These are phyloP conservation scores for Torrubiellomyces zombiae DNA, from an alignment of 2,329 filamentous ascomycete genomes.

Conservation along the genomic window DNA sequence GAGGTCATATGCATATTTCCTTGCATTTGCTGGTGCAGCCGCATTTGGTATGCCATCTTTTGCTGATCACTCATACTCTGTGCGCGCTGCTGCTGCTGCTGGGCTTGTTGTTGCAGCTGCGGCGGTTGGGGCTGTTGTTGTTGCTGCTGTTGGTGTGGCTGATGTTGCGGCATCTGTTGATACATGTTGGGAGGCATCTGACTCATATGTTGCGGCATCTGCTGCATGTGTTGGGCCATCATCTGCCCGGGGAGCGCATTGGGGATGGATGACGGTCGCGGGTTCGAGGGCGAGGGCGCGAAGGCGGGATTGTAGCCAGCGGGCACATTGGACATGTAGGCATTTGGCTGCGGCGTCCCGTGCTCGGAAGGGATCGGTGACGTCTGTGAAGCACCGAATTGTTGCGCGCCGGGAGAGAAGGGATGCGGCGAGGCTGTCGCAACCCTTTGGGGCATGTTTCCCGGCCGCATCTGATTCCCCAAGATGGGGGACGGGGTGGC, in stretches of 20 bases:
- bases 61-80: constrained; percentile 43
- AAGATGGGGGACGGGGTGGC: constrained; percentile 89
- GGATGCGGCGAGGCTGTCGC: constrained; percentile 86
- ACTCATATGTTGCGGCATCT: constrained; percentile 29
- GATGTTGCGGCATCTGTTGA: constrained; percentile 22
- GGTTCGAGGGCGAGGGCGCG: constrained; percentile 36
- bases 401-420: constrained; percentile 62
- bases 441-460: constrained; percentile 62
- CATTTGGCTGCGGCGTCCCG: constrained; percentile 56
- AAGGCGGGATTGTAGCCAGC: constrained; percentile 44
- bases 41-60: constrained; percentile 70
- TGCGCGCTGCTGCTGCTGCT: constrained; percentile 16
- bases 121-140: constrained; percentile 36
- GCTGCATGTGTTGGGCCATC: constrained; percentile 34
- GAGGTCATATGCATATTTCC: constrained; percentile 31
- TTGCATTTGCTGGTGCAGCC: constrained; percentile 60
- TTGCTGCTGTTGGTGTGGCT: constrained; percentile 22
- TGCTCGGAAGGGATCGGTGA: constrained; percentile 67
- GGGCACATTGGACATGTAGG: constrained; percentile 47
- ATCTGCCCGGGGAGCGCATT: constrained; percentile 37
- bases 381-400: constrained; percentile 48
- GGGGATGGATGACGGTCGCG: constrained; percentile 36
- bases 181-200: constrained; percentile 28
- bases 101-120: constrained; percentile 24
- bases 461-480: constrained; percentile 58